These are phyloP conservation scores for Citrus cavaleriei DNA, from an alignment of 345 rosid genomes.

Conservation along the genomic window DNA sequence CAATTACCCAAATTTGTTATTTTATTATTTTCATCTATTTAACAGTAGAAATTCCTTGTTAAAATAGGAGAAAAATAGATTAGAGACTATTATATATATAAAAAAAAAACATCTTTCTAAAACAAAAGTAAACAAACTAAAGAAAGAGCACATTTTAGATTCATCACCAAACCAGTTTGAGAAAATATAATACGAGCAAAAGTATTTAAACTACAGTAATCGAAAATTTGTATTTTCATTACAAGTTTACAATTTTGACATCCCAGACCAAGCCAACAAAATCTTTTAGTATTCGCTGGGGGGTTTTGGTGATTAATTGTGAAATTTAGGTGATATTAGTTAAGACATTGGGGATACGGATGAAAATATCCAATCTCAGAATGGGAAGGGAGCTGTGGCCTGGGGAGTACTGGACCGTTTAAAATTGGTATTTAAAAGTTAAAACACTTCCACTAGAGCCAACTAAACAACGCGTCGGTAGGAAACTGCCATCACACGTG, in stretches of 20 bases:
- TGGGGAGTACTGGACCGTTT: not conserved
- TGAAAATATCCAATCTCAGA: not conserved
- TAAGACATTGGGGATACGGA: not conserved
- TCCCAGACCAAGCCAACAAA: too few relatives aligned
- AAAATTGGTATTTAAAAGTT: not conserved
- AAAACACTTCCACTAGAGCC: not conserved
- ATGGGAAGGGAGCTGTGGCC: not conserved
- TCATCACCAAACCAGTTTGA: too few relatives aligned
- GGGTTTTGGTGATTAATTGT: not conserved
- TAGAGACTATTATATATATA: too few relatives aligned
- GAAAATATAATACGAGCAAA: too few relatives aligned
- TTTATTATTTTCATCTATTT: not conserved
- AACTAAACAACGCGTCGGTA: not conserved
- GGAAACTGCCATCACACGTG: not conserved
- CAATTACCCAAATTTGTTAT: not conserved
- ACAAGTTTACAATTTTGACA: too few relatives aligned
- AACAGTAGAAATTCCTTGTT: not conserved
- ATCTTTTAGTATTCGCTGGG: too few relatives aligned
- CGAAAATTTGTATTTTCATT: too few relatives aligned
- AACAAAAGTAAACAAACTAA: not conserved
- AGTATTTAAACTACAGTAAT: too few relatives aligned
- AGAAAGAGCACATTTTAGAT: not conserved
- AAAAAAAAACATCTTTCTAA: too few relatives aligned
- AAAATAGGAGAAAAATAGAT: too few relatives aligned
- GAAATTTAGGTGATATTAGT: not conserved